Base-by-base conservation (phyloP, 768 basidiomycete genomes). In the Lactarius sp. region DNA sequence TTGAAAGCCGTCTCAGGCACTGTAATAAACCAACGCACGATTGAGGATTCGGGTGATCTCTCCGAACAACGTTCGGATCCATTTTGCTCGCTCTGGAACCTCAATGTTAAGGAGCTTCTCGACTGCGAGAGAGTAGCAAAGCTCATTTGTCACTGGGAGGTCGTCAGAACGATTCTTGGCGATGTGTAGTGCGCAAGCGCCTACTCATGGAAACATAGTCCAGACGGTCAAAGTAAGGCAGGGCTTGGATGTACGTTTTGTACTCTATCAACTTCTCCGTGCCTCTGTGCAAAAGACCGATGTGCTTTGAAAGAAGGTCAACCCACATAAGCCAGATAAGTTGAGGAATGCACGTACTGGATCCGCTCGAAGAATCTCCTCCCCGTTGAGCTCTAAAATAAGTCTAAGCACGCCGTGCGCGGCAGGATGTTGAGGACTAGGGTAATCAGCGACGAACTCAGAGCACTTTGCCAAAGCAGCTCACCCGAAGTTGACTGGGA, bases 151-250 rank as follows among this genome's bases (percentile, higher is more conserved):
- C 97, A 99, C 94, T 97, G 70, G 6, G 27, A 42, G 8, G n/a
- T 20, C 47, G 37, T 66, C 34, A 53, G n/a, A 27, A 41, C 39
- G 27, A 27, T 37, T 47, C 22, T 20, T 31, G 53, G 18, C n/a
- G 44, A n/a, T 47, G 27, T 7, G 12, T n/a, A 33, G 57, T 42
- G 46, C 31, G 36, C 20, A 14, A 42, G n/a, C 44, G 78, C 92
- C 51, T 71, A 95, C 94, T 99, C 97, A 98, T 98, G 54, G 96
- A 98, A 59, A 98, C 96, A 70, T 99, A 99, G 80, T 99, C 97
- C 64, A 98, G 82, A 70, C 97, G 93, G 75, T 99, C 97, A 73
- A 99, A 99, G 78, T 99, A 98, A 1, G 97, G 97, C 20, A 98
- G 78, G 0, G 97, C 97, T 78, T 99, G 97, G 6, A 86, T 91